Base-by-base conservation (phyloP, 140 eudicot genomes). In the Cichorium intybus region DNA sequence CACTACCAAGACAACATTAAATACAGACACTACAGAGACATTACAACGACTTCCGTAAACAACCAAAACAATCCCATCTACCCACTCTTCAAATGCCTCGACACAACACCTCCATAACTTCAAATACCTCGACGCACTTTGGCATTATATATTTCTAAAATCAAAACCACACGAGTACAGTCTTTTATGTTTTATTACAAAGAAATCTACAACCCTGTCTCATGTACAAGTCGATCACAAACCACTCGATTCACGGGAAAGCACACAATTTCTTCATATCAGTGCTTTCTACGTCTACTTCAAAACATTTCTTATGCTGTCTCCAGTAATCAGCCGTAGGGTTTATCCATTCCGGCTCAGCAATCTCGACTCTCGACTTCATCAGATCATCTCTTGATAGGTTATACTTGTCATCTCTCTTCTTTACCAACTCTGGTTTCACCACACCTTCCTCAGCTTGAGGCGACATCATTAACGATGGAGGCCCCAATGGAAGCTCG, bases 291-390 rank as follows among this genome's bases (percentile, higher is more conserved):
- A 77, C 62, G 16, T 70, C 88, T 4, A 87, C 41, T 5, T 54
- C 6, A 27, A 87, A 81, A 12, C 88, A 79, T 56, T 84, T 87
- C 0, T 75, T 80, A 10, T 77, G 85, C 65, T 79, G 82, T 37
- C 64, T 79, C 95, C 86, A 87, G 61, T 84, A 75, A 47, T 87
- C 95, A 1, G 95, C 91, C 0, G 52, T 69, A 2, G 95, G 87
- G 49, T 79, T 78, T 17, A 87, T 59, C 86, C 81, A 72, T 62
- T 81, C 89, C 0, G 88, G 87, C 55, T 79, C 84, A 0, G 76
- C 66, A 6, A 87, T 68, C 64, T 87, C 91, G 12, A 68, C 16
- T 51, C 95, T 79, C 10, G 79, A 65, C 10, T 59, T 60, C 69
- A 58, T 67, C 14, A 79, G 26, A 43, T 72, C 77, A 0, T 79